Percentiles rank a stretch among this genome's conserved stretches.
Evolutionary conservation across 176 grass and related monocot genomes (phyloP).

Genomic region (Saccharum spontaneum): DNA sequence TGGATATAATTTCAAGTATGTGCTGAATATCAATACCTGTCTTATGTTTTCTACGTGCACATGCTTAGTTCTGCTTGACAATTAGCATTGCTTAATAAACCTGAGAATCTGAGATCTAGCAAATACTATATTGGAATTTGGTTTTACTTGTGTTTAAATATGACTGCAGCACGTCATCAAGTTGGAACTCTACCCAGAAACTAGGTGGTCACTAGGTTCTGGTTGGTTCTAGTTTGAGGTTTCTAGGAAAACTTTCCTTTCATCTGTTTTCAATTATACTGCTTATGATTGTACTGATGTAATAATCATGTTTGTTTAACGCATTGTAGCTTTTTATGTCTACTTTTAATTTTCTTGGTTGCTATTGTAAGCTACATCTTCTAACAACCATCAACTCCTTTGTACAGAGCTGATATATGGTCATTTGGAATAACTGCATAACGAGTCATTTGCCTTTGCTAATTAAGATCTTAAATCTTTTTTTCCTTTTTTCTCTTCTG

Average conservation of each 20-base stretch:
- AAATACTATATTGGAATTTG: neutral
- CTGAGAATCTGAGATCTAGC: neutral
- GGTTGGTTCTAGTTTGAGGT: neutral
- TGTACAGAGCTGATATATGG: slow-evolving; percentile 90
- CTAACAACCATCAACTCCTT: neutral
- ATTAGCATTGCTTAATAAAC: neutral
- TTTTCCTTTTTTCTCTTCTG: neutral
- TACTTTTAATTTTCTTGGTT: neutral
- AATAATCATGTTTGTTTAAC: neutral
- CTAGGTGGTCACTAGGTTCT: neutral
- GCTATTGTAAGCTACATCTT: neutral
- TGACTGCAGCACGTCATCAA: neutral
- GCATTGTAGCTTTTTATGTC: neutral
- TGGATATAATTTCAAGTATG: slow-evolving; percentile 99
- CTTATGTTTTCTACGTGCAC: neutral
- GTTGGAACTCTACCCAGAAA: neutral
- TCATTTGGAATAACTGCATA: slow-evolving; percentile 96
- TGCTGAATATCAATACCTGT: slow-evolving; percentile 19
- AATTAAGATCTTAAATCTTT: neutral
- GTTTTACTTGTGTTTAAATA: neutral
- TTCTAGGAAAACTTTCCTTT: neutral
- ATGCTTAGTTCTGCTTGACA: neutral
- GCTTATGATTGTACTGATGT: neutral
- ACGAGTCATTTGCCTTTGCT: neutral
- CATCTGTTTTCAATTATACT: neutral